A percentile compares a stretch with the other conserved stretches of the same genome.
Conservation (phyloP, 1,284 basidiomycete species). For the Cutaneotrichosporon arboriforme region DNA sequence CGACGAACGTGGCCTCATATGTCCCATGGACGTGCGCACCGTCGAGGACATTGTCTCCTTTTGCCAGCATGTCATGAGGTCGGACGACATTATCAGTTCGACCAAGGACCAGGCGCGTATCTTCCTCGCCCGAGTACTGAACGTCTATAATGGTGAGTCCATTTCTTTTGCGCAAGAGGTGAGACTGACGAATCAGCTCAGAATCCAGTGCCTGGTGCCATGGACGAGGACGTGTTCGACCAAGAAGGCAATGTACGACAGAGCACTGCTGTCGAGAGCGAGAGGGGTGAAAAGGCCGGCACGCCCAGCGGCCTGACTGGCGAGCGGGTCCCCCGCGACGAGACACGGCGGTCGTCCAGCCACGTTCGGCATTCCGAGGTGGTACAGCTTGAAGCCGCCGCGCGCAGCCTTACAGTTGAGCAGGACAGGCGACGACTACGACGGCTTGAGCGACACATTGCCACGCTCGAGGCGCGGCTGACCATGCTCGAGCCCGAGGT, state of each 20-base stretch:
- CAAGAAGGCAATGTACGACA: background rate
- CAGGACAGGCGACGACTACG: background rate
- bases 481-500: background rate
- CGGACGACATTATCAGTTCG: background rate
- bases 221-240: slow-evolving; percentile 4
- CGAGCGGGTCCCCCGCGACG: too few species aligned
- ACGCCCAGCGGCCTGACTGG: too few species aligned
- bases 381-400: background rate
- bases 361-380: too few species aligned
- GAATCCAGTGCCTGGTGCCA: background rate
- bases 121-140: background rate
- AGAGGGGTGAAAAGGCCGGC: too few species aligned
- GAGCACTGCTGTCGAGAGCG: too few species aligned
- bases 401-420: background rate
- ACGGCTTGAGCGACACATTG: background rate
- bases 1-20: slow-evolving; percentile 2
- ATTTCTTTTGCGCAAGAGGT: too few species aligned
- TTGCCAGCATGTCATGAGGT: slow-evolving; percentile 2
- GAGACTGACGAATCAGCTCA: background rate
- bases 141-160: slow-evolving; percentile 3
- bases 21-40: background rate
- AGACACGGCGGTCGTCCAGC: too few species aligned
- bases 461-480: background rate
- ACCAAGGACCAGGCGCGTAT: background rate
- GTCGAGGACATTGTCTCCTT: slow-evolving; percentile 2